phyloP scores from a whole-genome alignment of 495 filamentous ascomycete species.

The Glonium stellatum region DNA sequence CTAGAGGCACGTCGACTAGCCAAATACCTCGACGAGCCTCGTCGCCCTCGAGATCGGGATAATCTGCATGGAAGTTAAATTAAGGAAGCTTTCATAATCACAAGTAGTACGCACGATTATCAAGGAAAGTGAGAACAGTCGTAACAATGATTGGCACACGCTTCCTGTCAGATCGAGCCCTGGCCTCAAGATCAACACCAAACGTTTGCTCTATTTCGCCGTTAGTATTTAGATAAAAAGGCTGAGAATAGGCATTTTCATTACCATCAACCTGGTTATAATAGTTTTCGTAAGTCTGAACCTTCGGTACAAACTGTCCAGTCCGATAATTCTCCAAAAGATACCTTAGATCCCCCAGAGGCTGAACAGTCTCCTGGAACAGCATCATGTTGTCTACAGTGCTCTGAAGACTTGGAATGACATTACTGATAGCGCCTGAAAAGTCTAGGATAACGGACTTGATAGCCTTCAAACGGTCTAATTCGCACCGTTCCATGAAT shows the following conservation, averaged over 20 bases:
- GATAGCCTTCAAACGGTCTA: conserved; percentile 93
- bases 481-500: conserved; percentile 96
- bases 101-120: conserved; percentile 59
- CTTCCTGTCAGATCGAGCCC: conserved; percentile 88
- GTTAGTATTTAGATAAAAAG: conserved; percentile 22
- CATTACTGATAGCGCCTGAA: conserved; percentile 94
- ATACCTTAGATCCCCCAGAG: conserved; percentile 83
- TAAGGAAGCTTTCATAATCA: neutral
- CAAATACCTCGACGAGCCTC: conserved; percentile 88
- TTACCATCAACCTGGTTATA: conserved; percentile 88
- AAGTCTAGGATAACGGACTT: conserved; percentile 97
- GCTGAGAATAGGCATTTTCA: neutral
- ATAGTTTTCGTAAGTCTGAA: conserved; percentile 97
- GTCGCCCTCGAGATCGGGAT: conserved; percentile 95
- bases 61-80: conserved; percentile 46
- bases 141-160: conserved; percentile 91
- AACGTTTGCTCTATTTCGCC: conserved; percentile 76
- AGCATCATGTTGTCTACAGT: conserved; percentile 97
- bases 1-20: conserved; percentile 84
- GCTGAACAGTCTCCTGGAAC: conserved; percentile 97
- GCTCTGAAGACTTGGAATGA: conserved; percentile 91
- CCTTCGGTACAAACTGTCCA: conserved; percentile 80
- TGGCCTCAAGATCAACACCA: conserved; percentile 90
- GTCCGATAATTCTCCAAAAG: conserved; percentile 97
- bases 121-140: conserved; percentile 84